A percentile compares a stretch with the other conserved stretches of the same genome.
These are phyloP conservation scores for Trifolium fragiferum DNA, from an alignment of 306 rosid species.

Conservation along the genomic window DNA sequence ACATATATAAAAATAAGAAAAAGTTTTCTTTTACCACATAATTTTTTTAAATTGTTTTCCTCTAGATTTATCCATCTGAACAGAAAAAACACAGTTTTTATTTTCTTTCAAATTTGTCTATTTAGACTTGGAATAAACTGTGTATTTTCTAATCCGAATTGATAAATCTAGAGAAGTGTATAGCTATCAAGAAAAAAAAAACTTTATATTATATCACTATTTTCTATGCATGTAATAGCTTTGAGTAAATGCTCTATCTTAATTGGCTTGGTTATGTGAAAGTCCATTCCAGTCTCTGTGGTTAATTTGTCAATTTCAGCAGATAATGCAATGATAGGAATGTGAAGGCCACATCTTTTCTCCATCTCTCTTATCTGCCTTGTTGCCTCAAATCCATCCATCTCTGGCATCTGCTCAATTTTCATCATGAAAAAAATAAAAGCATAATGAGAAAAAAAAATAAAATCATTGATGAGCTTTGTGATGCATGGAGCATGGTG, in stretches of 20 bases:
- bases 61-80: no score
- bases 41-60: no score
- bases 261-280: constrained; percentile 64
- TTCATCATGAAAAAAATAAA: constrained; percentile 7
- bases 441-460: neutral
- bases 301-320: constrained; percentile 51
- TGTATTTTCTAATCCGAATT: no score
- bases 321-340: constrained; percentile 78
- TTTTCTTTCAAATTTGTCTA: no score
- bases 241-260: constrained; percentile 46
- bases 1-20: neutral
- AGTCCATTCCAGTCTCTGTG: constrained; percentile 67
- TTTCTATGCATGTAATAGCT: constrained; percentile 50
- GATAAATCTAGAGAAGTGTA: no score
- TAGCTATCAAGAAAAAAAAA: no score
- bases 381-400: constrained; percentile 74
- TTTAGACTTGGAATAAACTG: no score
- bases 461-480: no score
- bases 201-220: constrained; percentile 5
- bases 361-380: constrained; percentile 61
- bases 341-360: constrained; percentile 48
- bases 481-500: no score
- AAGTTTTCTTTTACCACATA: no score
- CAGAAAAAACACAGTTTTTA: no score
- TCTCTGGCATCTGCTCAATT: constrained; percentile 63